Evolutionary conservation across 768 basidiomycete species (phyloP), one percentile per base, ranked within the genome.

Genomic region (Kwoniella bestiolae): DNA sequence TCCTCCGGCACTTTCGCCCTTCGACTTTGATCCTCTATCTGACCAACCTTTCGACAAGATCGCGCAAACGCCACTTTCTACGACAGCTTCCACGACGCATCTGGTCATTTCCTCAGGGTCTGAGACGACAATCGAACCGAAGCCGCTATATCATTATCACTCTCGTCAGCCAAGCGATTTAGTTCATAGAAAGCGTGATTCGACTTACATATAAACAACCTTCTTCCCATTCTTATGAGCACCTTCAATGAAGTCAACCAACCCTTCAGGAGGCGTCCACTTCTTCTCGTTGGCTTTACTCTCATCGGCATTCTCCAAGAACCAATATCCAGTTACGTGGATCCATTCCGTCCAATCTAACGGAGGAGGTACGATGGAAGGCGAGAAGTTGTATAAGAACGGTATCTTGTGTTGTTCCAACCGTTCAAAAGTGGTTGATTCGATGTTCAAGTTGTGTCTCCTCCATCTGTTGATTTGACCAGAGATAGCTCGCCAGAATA

Each of bases 331-430:
- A 3, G 60, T 67, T 32, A 80, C 78, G 56, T 91, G 89, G 68
- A 98, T 97, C 93, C 94, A 97, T 81, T 99, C 95, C 3, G 94
- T 92, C 96, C 96, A 99, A 80, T 99, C 95, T 60, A 98, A 82
- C 3, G 95, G 95, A 28, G 90, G 92, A 6, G 94, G 94, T 14
- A 98, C 92, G 50, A 92, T 85, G 31, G 86, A 84, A 1, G 94
- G 91, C 74, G 92, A 94, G 79, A 98, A 98, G 80, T 97, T 98
- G 82, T 99, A 99, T 31, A 99, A 81, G 84, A 98, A 99, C 2
- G 95, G 95, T 55, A 95, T 91, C 83, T 94, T 96, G 83, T 98
- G 94, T 35, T 91, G 91, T 77, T 96, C 93, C 88, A 98, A 91
- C 82, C 89, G 93, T 81, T 98, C 96, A 46, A 96, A 84, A 69